Base-by-base conservation (phyloP, 2,329 filamentous ascomycete genomes). In the Curvularia eragrostidis region DNA sequence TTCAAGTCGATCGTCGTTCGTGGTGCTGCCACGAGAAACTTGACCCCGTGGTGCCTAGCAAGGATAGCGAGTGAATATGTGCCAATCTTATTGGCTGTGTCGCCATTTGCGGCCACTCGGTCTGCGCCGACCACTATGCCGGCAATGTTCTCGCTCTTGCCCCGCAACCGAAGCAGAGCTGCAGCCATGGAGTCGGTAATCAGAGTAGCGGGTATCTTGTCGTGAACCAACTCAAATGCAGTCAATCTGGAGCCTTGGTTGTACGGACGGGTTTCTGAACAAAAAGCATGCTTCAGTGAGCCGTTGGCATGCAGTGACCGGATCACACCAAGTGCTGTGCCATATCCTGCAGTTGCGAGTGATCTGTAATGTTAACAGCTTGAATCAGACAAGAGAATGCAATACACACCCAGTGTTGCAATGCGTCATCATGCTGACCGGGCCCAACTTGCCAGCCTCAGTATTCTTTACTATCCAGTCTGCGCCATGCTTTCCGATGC, bases 41-140 rank as follows among this genome's bases (percentile, higher is more conserved):
- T 96, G 71, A 98, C 85, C 18, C 91, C 91, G 70, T 99, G 95
- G 71, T 93, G 83, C 64, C 85, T 88, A 21, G 95, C 95, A 28
- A 97, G 84, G n/a, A 98, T 93, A 3, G 95, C 93, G 3, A 99
- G 84, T 53, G 89, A 85, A 75, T 99, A 98, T 0, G 95, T 99
- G 50, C 95, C 95, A 61, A 99, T 96, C 82, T 99, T 99, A 81
- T 99, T 99, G 54, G 95, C 95, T 0, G 95, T 98, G 79, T 99
- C 95, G 28, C 95, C 95, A 70, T 99, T 99, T 49, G 93, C 91
- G 30, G 94, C 95, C 13, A 99, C 95, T 55, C 95, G 87, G 76
- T 99, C 95, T 2, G 95, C 95, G 26, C 95, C 95, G 0, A 99
- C 95, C 28, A 99, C 89, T 50, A 99, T 91, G 5, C 93, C 94